phyloP scores from a whole-genome alignment of 2,329 filamentous ascomycete species.

The Ophiosphaerella herpotricha region DNA sequence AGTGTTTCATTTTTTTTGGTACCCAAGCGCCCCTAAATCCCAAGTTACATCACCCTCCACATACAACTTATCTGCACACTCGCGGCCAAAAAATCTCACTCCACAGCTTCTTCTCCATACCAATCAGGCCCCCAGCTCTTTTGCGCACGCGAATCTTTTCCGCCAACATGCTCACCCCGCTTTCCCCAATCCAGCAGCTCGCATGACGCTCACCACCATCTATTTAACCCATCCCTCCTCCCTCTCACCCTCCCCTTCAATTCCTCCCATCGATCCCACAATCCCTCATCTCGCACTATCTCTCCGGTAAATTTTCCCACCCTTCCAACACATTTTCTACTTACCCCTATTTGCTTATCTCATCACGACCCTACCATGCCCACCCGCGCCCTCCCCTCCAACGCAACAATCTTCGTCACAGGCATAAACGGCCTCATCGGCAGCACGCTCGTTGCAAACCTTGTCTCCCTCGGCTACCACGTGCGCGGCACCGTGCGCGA shows the following conservation, averaged over 20 bases:
- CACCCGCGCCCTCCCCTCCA: conserved; percentile 13
- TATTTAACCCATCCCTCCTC: conserved; percentile 3
- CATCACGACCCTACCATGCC: conserved; percentile 19
- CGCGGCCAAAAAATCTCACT: no score
- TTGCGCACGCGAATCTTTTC: not conserved
- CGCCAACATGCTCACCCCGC: not conserved
- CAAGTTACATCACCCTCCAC: no score
- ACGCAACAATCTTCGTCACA: conserved; percentile 38
- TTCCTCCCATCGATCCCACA: conserved; percentile 1
- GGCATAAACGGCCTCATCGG: conserved; percentile 45
- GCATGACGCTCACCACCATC: not conserved
- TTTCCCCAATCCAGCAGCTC: conserved; percentile 5
- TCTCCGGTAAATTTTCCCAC: not conserved
- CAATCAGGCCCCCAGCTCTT: no score
- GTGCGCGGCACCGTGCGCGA: conserved; percentile 44
- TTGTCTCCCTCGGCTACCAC: conserved; percentile 37
- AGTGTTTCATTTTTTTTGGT: no score
- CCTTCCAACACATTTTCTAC: conserved; percentile 1
- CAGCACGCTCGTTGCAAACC: conserved; percentile 37
- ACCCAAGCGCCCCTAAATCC: no score
- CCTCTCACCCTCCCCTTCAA: not conserved
- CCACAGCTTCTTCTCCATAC: no score
- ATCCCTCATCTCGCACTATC: not conserved
- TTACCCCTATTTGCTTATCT: conserved; percentile 15
- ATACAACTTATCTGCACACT: no score